A percentile compares a stretch with the other conserved stretches of the same genome.
Evolutionary conservation across 805 yeast species (phyloP).

Genomic region (Spathaspora sp.): DNA sequence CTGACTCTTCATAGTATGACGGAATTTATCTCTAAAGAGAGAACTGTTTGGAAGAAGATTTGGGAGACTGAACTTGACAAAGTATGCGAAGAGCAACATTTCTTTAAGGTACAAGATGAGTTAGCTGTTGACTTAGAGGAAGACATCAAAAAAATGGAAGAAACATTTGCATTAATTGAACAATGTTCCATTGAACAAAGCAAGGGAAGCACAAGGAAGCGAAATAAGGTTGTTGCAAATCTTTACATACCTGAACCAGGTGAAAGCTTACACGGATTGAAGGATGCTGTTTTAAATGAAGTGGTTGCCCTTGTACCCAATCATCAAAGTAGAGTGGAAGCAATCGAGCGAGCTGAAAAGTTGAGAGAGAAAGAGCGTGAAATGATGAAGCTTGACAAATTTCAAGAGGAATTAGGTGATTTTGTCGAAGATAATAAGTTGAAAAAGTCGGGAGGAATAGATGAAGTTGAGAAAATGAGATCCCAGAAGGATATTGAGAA

Average conservation of each 20-base stretch:
- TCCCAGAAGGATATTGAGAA: constrained; percentile 68
- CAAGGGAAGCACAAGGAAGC: constrained; percentile 48
- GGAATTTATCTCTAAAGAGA: constrained; percentile 64
- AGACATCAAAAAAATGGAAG: constrained; percentile 75
- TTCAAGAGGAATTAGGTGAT: constrained; percentile 79
- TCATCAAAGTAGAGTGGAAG: constrained; percentile 81
- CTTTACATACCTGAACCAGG: constrained; percentile 61
- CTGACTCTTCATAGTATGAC: constrained; percentile 49
- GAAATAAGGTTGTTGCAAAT: constrained; percentile 36
- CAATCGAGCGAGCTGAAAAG: constrained; percentile 83
- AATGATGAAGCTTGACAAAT: constrained; percentile 54
- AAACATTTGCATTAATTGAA: constrained; percentile 78
- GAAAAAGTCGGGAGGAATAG: constrained; percentile 84
- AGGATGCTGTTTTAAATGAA: constrained; percentile 78
- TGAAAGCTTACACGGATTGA: constrained; percentile 50
- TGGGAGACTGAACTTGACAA: constrained; percentile 91
- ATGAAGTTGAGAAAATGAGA: constrained; percentile 74
- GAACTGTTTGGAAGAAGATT: constrained; percentile 80
- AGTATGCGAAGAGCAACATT: constrained; percentile 92
- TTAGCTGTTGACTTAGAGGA: constrained; percentile 73
- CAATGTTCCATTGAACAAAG: constrained; percentile 76
- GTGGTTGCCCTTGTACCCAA: constrained; percentile 79
- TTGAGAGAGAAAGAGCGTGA: constrained; percentile 69
- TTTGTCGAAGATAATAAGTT: constrained; percentile 78
- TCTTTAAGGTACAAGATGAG: constrained; percentile 85